Conservation (phyloP, 169 alveolate genomes). For the Haemoproteus tartakovskyi region DNA sequence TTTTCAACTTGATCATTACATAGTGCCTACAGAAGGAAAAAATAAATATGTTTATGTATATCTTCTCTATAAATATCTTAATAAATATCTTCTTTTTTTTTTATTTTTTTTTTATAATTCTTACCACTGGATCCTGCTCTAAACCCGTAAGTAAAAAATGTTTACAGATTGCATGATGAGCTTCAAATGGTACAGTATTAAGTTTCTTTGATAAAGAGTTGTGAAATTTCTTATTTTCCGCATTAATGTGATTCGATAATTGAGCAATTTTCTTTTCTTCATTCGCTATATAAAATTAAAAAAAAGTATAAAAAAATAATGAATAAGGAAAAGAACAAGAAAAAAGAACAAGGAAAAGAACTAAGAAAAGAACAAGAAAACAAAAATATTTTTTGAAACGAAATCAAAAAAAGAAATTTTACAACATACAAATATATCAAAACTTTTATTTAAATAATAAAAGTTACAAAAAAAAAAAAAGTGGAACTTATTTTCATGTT, state of each 20-base stretch:
- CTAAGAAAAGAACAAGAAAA: too few relatives aligned
- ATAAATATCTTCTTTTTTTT: too few relatives aligned
- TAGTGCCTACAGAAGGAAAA: too few relatives aligned
- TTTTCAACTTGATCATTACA: too few relatives aligned
- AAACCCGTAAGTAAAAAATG: constrained; percentile 40
- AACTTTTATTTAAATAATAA: too few relatives aligned
- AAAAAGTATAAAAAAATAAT: background rate
- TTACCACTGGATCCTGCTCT: constrained; percentile 26
- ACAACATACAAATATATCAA: too few relatives aligned
- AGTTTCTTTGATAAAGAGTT: constrained; percentile 18
- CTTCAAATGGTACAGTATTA: constrained; percentile 8
- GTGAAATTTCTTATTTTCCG: constrained; percentile 30
- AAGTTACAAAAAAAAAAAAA: too few relatives aligned
- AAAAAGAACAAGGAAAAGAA: background rate
- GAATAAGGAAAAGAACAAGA: background rate
- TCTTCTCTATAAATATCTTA: too few relatives aligned
- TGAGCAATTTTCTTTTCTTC: constrained; percentile 22
- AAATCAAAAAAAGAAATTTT: too few relatives aligned
- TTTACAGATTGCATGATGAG: constrained; percentile 14
- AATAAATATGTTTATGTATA: too few relatives aligned
- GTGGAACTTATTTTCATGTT: too few relatives aligned
- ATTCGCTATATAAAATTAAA: background rate
- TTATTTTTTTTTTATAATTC: background rate
- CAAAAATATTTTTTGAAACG: too few relatives aligned
- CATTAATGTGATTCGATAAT: constrained; percentile 22